Base-by-base conservation (phyloP, 2,329 filamentous ascomycete species). In the Claviceps fusiformis region DNA sequence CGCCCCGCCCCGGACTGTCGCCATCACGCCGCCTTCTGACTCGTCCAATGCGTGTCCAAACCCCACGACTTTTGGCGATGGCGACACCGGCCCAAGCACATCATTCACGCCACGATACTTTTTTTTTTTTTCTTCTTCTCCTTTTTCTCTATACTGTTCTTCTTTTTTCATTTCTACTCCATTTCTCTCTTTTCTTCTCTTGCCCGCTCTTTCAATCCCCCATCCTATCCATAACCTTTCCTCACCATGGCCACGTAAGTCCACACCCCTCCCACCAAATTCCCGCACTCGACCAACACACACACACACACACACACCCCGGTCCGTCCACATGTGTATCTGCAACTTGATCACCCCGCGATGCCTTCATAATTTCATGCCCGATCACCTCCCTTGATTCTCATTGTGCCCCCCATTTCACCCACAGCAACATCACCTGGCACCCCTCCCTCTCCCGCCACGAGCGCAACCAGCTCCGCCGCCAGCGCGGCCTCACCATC, bases 401-500 rank as follows among this genome's bases (percentile, higher is more conserved):
- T 19, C 19, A 19, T 19, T 19, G 19, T 19, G 19, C 19, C 19
- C 19, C 19, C 19, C 19, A 19, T 19, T 19, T 19, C 19, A 19
- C 43, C 19, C 27, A 2, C 67, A 93, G 88, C 70, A 93, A 93
- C 79, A 92, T 93, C 71, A 92, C 87, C 70, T 93, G 88, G 88
- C 88, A 93, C 77, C 78, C 84, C 9, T 87, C 86, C 59, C 85
- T 93, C 67, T 86, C 86, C 55, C 86, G 87, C 72, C 71, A 75
- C 59, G 88, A 93, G 79, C 87, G 88, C 71, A 85, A 81, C 71
- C 69, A 78, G 62, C 74, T 81, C 63, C 88, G 89, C 72, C 82
- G 85, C 70, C 93, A 98, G 73, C 81, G 82, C 62, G 93, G 93
- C 68, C 86, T 95, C 70, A 98, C 93, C 56, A 85, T 98, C 74